phyloP scores from a whole-genome alignment of 2,329 filamentous ascomycete genomes.

The Cladosporium sp. region DNA sequence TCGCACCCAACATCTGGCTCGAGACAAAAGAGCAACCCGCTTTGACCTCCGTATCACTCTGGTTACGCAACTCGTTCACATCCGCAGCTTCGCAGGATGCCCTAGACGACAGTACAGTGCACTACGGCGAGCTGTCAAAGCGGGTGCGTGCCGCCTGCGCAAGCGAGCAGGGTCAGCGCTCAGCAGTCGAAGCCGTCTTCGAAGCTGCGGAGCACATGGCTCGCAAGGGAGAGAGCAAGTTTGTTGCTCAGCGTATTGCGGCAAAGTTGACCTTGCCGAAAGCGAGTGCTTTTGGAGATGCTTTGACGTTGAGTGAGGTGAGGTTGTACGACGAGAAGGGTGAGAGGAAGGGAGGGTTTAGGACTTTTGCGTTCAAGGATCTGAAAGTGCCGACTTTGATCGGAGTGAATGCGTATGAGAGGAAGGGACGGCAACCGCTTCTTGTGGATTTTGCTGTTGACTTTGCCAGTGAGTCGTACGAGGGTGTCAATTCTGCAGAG shows the following conservation, averaged over 20 bases:
- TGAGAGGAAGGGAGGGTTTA: background rate
- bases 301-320: constrained; percentile 46
- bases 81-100: constrained; percentile 56
- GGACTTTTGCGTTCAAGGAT: constrained; percentile 33
- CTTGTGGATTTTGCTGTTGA: constrained; percentile 44
- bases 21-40: constrained; percentile 60
- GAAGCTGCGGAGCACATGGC: constrained; percentile 25
- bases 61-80: constrained; percentile 53
- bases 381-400: constrained; percentile 64
- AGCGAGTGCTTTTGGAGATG: constrained; percentile 62
- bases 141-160: constrained; percentile 38
- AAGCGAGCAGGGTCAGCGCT: constrained; percentile 3
- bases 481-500: constrained; percentile 3
- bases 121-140: constrained; percentile 71
- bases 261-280: constrained; percentile 57
- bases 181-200: constrained; percentile 8
- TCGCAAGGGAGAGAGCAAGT: constrained; percentile 21
- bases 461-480: background rate
- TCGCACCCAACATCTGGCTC: constrained; percentile 65
- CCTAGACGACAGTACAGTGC: constrained; percentile 66
- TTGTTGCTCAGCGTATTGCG: constrained; percentile 19
- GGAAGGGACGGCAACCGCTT: constrained; percentile 61
- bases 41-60: constrained; percentile 57
- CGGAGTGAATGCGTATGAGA: constrained; percentile 69
- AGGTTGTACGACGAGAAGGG: constrained; percentile 6